Percentiles rank a stretch among this genome's conserved stretches.
phyloP scores from a whole-genome alignment of 257 asterid genomes.

The Penstemon newberryi region DNA sequence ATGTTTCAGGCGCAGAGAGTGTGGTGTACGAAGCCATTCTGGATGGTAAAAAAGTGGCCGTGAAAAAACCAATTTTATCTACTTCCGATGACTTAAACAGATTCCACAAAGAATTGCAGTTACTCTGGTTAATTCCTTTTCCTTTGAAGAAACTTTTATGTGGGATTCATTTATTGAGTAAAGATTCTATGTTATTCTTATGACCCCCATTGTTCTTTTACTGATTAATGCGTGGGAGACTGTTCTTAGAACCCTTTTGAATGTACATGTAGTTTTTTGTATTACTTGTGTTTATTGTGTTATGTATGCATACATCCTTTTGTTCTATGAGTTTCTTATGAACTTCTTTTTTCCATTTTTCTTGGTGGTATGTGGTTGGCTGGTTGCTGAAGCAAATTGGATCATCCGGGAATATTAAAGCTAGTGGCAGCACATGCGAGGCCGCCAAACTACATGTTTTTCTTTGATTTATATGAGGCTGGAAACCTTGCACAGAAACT shows the following conservation, averaged over 20 bases:
- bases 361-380: slow-evolving; percentile 28
- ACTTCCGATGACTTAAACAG: slow-evolving; percentile 73
- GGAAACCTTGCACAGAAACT: slow-evolving; percentile 78
- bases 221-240: not conserved
- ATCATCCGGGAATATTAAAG: slow-evolving; percentile 78
- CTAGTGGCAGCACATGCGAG: slow-evolving; percentile 86
- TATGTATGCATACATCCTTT: not conserved
- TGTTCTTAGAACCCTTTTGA: not conserved
- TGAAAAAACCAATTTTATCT: slow-evolving; percentile 75
- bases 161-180: not conserved
- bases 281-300: slow-evolving; percentile 11
- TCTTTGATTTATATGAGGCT: slow-evolving; percentile 66
- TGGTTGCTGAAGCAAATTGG: slow-evolving; percentile 70
- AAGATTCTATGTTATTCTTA: no score
- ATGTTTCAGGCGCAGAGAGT: slow-evolving; percentile 77
- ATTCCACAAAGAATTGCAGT: slow-evolving; percentile 79
- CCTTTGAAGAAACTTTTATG: not conserved
- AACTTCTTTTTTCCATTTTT: slow-evolving; percentile 1
- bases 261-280: not conserved
- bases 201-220: no score
- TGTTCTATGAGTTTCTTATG: slow-evolving; percentile 28
- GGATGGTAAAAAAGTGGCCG: slow-evolving; percentile 73
- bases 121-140: slow-evolving; percentile 43
- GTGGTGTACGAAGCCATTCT: slow-evolving; percentile 74
- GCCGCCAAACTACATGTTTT: slow-evolving; percentile 89